phyloP scores from a whole-genome alignment of 805 yeast species.

The Candida cerambycidarum region DNA sequence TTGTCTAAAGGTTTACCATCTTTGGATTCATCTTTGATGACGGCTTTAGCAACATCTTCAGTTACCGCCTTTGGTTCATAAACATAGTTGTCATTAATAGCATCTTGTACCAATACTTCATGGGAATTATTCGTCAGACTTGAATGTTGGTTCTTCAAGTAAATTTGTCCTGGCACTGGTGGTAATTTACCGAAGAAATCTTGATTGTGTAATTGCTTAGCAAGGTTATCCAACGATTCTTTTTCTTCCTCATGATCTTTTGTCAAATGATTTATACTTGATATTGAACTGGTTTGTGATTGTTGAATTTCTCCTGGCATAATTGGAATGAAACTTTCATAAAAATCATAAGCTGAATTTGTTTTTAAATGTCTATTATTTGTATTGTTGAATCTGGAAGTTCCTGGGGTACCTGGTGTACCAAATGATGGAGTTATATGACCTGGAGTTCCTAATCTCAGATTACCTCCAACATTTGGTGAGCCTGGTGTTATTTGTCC shows the following conservation, averaged over 20 bases:
- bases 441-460: constrained; percentile 3
- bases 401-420: constrained; percentile 8
- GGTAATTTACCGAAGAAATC: constrained; percentile 40
- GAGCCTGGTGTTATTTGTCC: background rate
- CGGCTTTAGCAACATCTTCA: background rate
- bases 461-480: background rate
- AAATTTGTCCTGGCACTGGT: constrained; percentile 26
- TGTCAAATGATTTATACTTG: constrained; percentile 1
- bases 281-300: constrained; percentile 5
- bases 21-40: background rate
- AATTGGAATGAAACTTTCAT: constrained; percentile 43
- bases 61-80: constrained; percentile 16
- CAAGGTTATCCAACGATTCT: constrained; percentile 32
- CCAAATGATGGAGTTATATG: background rate
- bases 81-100: constrained; percentile 34
- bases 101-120: constrained; percentile 14
- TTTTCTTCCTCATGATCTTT: constrained; percentile 6
- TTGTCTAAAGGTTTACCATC: constrained; percentile 1
- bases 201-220: constrained; percentile 38
- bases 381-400: background rate
- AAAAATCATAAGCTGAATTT: constrained; percentile 37
- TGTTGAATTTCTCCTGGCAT: constrained; percentile 18
- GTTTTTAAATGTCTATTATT: constrained; percentile 10
- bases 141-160: constrained; percentile 8
- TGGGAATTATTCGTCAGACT: background rate